These are phyloP conservation scores for Aureobasidium mangrovei DNA, from an alignment of 2,329 filamentous ascomycete genomes.

Conservation along the genomic window DNA sequence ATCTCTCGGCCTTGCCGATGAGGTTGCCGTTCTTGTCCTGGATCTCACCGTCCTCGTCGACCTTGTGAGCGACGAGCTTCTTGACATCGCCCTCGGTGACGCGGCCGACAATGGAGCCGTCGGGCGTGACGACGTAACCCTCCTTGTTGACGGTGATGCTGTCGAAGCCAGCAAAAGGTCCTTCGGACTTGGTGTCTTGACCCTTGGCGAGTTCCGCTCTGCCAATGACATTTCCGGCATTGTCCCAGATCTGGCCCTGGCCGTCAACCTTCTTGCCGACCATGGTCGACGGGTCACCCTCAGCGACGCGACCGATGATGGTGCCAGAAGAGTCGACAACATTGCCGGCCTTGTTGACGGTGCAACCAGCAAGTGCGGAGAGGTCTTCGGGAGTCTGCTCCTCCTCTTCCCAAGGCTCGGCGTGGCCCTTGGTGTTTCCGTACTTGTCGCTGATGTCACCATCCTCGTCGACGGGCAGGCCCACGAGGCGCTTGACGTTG, in stretches of 20 bases:
- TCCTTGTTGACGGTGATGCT: conserved; percentile 49
- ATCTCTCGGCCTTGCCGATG: conserved; percentile 45
- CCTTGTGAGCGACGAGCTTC: conserved; percentile 42
- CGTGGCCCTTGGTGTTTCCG: conserved; percentile 51
- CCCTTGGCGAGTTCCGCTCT: conserved; percentile 49
- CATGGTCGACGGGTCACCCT: conserved; percentile 48
- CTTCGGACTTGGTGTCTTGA: conserved; percentile 42
- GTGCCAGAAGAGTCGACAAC: conserved; percentile 52
- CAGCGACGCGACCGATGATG: conserved; percentile 48
- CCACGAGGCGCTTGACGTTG: conserved; percentile 62
- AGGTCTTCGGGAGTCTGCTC: conserved; percentile 42
- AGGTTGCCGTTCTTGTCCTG: conserved; percentile 46
- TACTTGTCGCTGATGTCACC: conserved; percentile 76
- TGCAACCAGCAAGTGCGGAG: conserved; percentile 52
- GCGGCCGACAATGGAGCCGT: conserved; percentile 41
- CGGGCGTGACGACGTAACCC: conserved; percentile 42
- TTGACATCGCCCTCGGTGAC: conserved; percentile 43
- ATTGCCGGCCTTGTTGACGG: conserved; percentile 55
- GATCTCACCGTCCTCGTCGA: conserved; percentile 45
- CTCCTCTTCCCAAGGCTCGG: conserved; percentile 48
- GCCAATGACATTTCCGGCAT: conserved; percentile 53
- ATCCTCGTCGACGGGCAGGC: conserved; percentile 69
- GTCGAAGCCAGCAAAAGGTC: conserved; percentile 53
- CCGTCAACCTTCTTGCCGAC: conserved; percentile 55
- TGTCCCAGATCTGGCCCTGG: conserved; percentile 56